A percentile compares a stretch with the other conserved stretches of the same genome.
phyloP scores from a whole-genome alignment of 2,329 filamentous ascomycete species.

The Coniella lustricola region DNA sequence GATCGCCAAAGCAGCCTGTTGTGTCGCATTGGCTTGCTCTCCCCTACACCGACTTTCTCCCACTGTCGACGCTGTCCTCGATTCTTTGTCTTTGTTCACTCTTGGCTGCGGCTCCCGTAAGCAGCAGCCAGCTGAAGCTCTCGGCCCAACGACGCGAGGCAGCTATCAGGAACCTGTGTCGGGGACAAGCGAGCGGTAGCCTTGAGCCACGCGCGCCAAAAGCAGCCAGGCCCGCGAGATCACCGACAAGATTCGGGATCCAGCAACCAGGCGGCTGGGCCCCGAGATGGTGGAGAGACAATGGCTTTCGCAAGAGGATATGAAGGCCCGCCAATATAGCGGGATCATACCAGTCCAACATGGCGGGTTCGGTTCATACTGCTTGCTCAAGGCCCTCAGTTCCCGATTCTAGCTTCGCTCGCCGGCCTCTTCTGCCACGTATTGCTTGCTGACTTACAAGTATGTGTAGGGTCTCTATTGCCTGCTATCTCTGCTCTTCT shows the following conservation, averaged over 20 bases:
- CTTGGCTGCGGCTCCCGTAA: background rate
- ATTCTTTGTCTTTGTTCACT: background rate
- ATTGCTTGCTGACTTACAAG: too few species aligned
- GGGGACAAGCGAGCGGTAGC: conserved; percentile 9
- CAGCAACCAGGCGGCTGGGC: background rate
- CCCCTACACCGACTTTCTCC: background rate
- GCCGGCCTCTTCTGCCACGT: too few species aligned
- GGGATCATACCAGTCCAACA: too few species aligned
- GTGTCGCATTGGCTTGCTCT: background rate
- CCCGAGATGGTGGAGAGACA: conserved; percentile 9
- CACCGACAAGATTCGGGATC: conserved; percentile 12
- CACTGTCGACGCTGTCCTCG: background rate
- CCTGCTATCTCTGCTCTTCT: too few species aligned
- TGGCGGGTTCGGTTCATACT: too few species aligned
- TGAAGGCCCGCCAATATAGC: background rate
- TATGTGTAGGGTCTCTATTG: too few species aligned
- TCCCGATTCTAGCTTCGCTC: too few species aligned
- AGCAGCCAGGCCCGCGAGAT: conserved; percentile 2
- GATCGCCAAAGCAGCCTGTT: background rate
- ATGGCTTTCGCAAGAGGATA: background rate
- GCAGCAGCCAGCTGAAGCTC: background rate
- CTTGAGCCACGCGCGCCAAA: conserved; percentile 4
- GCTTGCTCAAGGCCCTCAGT: too few species aligned
- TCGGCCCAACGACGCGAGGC: background rate
- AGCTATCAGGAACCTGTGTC: conserved; percentile 8